Evolutionary conservation across 768 basidiomycete species (phyloP), one percentile per base, ranked within the genome.

Genomic region (Lactifluus pinguis): DNA sequence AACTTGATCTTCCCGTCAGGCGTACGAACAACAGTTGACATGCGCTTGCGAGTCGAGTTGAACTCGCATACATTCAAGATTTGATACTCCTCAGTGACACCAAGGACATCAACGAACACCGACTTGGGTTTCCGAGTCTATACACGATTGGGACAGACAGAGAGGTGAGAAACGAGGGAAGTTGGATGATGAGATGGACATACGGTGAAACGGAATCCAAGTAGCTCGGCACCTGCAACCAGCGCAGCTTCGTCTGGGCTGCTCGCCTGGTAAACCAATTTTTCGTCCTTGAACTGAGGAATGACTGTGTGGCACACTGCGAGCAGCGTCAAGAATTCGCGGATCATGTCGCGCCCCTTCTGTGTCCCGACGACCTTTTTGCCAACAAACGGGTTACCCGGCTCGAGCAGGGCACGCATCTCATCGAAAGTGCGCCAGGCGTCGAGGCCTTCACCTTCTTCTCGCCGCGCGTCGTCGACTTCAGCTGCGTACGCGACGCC

Each of bases 261-360:
- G 64, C 92, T 95, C 2, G 97, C 97, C 72, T 99, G 97, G 69
- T 87, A 99, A 10, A 86, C 77, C 64, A 90, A 88, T 78, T 94
- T 95, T n/a, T 83, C 94, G 61, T 91, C 84, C 67, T 81, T 84
- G 56, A 86, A 74, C 74, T 98, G 97, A 2, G 97, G 97, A 68
- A 98, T 98, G 66, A 99, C 97, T 0, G 97, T 98, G 70, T 99
- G 97, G 66, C 97, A 99, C 38, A 98, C 94, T 2, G 95, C 88
- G 53, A 98, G 78, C 21, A 75, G 65, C 25, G 71, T 73, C 44
- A 75, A 50, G 65, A 74, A 75, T 59, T 75, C 73, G 56, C 68
- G 61, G 32, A 72, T 57, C 2, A 70, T 65, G 29, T 69, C 69
- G 6, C 67, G 55, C 72, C 84, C 80, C 62, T 75, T 74, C 63